Evolutionary conservation across 2,329 filamentous ascomycete genomes (phyloP).

Genomic region (Microascus cirrosus): DNA sequence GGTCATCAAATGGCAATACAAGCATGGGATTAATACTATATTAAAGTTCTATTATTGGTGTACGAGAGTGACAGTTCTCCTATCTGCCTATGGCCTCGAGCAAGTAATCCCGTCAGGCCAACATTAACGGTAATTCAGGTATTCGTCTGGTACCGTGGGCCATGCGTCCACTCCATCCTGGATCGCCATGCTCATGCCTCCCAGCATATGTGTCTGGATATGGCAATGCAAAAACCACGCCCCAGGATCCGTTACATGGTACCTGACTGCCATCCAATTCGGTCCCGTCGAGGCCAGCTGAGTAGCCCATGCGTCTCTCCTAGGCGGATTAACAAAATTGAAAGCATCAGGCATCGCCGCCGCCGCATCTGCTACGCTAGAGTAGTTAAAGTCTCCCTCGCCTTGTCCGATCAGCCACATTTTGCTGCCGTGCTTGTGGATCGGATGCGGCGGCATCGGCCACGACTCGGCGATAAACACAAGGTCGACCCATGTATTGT

Average conservation of each 20-base stretch:
- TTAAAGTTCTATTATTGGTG: too few relatives aligned
- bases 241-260: constrained; percentile 41
- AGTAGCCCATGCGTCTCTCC: constrained; percentile 28
- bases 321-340: constrained; percentile 44
- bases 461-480: constrained; percentile 30
- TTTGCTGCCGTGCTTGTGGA: constrained; percentile 55
- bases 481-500: constrained; percentile 42
- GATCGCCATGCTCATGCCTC: constrained; percentile 43
- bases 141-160: constrained; percentile 22
- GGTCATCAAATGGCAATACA: too few relatives aligned
- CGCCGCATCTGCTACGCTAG: constrained; percentile 39
- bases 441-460: constrained; percentile 41
- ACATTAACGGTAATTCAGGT: background rate
- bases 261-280: constrained; percentile 38
- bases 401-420: constrained; percentile 46
- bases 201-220: constrained; percentile 38
- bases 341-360: constrained; percentile 34
- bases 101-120: background rate
- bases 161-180: constrained; percentile 32
- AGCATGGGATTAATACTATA: too few relatives aligned
- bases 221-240: constrained; percentile 46
- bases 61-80: too few relatives aligned
- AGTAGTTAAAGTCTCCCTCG: constrained; percentile 36
- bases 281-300: constrained; percentile 6
- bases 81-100: too few relatives aligned